Evolutionary conservation across 345 rosid genomes (phyloP).

Genomic region (Arabis alpina): DNA sequence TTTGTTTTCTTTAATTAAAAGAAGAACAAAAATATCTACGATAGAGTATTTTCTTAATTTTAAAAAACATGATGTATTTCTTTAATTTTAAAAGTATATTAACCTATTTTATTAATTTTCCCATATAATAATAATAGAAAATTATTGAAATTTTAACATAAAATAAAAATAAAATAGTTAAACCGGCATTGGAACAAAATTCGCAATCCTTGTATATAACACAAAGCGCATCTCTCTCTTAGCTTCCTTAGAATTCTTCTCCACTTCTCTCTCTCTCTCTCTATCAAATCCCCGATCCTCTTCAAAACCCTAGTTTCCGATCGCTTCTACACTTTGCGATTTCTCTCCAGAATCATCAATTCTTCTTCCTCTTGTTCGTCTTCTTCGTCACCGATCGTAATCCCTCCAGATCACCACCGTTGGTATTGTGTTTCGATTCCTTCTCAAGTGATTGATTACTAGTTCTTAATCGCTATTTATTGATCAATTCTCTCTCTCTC

Average conservation of each 20-base stretch:
- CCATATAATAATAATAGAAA: no score
- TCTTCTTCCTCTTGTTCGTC: not conserved
- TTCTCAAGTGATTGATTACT: conserved; percentile 3
- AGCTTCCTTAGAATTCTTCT: conserved; percentile 44
- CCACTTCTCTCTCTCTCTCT: conserved; percentile 31
- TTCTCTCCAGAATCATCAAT: conserved; percentile 14
- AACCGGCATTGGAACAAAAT: conserved; percentile 37
- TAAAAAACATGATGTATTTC: no score
- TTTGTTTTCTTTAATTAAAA: no score
- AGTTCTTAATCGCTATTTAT: conserved; percentile 1
- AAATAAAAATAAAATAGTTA: not conserved
- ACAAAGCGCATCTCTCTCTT: conserved; percentile 7
- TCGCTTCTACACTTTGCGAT: conserved; percentile 30
- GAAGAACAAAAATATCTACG: no score
- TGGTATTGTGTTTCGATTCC: conserved; percentile 21
- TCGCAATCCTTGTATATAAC: conserved; percentile 19
- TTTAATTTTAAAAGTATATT: no score
- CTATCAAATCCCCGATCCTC: conserved; percentile 49
- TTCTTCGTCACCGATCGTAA: conserved; percentile 29
- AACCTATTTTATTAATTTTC: no score
- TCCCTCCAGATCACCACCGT: conserved; percentile 33
- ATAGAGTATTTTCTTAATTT: no score
- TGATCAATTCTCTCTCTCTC: conserved; percentile 58
- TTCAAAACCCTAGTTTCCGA: conserved; percentile 57
- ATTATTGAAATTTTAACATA: not conserved